A percentile compares a stretch with the other conserved stretches of the same genome.
These are phyloP conservation scores for Aschersonia sp. DNA, from an alignment of 2,329 filamentous ascomycete species.

Conservation along the genomic window DNA sequence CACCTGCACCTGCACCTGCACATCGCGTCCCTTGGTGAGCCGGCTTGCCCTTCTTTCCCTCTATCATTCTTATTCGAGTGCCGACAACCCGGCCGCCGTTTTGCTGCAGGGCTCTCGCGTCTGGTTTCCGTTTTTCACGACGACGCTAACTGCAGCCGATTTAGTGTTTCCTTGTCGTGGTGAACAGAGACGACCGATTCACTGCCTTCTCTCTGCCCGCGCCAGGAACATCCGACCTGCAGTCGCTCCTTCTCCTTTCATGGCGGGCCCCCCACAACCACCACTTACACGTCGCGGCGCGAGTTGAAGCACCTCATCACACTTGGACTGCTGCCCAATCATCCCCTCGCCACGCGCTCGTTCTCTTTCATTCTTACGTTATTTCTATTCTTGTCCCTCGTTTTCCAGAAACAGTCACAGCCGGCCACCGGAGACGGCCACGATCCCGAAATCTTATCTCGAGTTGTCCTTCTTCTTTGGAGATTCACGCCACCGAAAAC, in stretches of 20 bases:
- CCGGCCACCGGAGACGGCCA: too few relatives aligned
- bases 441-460: too few relatives aligned
- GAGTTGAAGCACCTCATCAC: slow-evolving; percentile 2
- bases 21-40: not conserved
- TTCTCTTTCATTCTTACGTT: too few relatives aligned
- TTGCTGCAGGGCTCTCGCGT: not conserved
- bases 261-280: slow-evolving; percentile 1
- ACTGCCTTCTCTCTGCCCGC: not conserved
- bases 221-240: not conserved
- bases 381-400: too few relatives aligned
- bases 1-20: not conserved
- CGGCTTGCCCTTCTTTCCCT: not conserved
- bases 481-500: too few relatives aligned
- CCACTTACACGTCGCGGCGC: slow-evolving; percentile 6
- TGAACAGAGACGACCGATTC: not conserved
- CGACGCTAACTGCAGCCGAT: too few relatives aligned
- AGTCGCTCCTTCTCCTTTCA: slow-evolving; percentile 1
- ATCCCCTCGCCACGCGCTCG: too few relatives aligned
- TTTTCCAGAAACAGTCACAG: too few relatives aligned
- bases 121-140: not conserved
- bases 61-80: not conserved
- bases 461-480: too few relatives aligned
- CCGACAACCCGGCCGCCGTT: not conserved
- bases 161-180: too few relatives aligned
- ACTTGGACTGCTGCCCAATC: not conserved